Base-by-base conservation (phyloP, 352 stramenopile species). In the Globisporangium spiculum region DNA sequence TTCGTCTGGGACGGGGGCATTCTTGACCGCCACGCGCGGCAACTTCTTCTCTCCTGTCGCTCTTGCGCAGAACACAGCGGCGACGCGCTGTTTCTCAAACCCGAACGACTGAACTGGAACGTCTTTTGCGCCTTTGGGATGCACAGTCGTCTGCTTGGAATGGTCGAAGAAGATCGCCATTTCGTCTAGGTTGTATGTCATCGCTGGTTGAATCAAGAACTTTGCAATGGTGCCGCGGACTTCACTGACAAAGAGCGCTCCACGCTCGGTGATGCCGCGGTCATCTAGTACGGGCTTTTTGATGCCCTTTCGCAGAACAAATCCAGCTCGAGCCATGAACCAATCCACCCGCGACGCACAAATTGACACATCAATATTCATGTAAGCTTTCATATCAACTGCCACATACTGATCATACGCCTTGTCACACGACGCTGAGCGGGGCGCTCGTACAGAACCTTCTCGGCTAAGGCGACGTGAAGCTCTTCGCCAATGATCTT, bases 101-200 rank as follows among this genome's bases (percentile, higher is more conserved):
- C 55, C 55, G 20, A 27, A 24, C 55, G 55, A 61, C 12, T 20
- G 16, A 32, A 61, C 32, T 30, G 55, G 55, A 4, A 61, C 55
- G 16, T 26, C 55, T 1, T 24, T 32, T 8, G 27, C 16, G 1
- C 55, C 55, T 1, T 18, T 30, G 2, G 5, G 1, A 18, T 61
- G 30, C 16, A 61, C 55, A 5, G 55, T 61, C 0, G 55, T 48
- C 6, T 8, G 2, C 30, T 61, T 18, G 16, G 55, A 48, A 20
- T 48, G 55, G 27, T 61, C 54, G 18, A 48, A 61, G 4, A 61
- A 48, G 16, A 61, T 30, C 1, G 55, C 55, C 7, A 30, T 61
- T 20, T 61, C 55, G 10, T 61, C 55, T 5, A 61, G 27, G 16
- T 61, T 61, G 55, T 30, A 61, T 26, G 44, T 24, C 26, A 12